Evolutionary conservation across 495 filamentous ascomycete genomes (phyloP).

Genomic region (Articulospora tetracladia): DNA sequence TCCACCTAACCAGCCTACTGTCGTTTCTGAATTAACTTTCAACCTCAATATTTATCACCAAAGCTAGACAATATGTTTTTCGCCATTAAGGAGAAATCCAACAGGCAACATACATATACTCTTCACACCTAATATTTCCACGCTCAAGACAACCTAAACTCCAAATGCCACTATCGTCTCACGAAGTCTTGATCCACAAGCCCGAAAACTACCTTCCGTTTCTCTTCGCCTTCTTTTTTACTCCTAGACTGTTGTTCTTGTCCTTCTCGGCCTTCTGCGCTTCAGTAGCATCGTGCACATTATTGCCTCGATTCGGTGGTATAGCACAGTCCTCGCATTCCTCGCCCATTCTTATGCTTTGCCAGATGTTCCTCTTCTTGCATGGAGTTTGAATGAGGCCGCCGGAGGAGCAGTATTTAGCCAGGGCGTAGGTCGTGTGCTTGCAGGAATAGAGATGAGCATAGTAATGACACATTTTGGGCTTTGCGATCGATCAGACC

Average conservation of each 20-base stretch:
- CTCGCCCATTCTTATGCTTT: conserved; percentile 23
- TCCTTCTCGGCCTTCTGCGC: background rate
- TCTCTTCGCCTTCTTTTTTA: background rate
- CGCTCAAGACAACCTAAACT: background rate
- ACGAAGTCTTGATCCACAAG: too few species aligned
- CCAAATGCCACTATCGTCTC: too few species aligned
- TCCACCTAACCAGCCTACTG: too few species aligned
- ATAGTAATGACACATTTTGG: conserved; percentile 26
- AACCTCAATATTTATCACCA: background rate
- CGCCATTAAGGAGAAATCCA: too few species aligned
- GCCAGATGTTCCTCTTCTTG: conserved; percentile 25
- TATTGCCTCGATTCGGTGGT: background rate
- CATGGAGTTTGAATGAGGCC: conserved; percentile 25
- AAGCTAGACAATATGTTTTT: too few species aligned
- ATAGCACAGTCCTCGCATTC: conserved; percentile 25
- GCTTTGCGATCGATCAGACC: background rate
- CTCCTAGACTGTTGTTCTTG: background rate
- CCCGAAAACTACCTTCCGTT: background rate
- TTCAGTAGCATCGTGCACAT: background rate
- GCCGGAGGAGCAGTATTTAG: conserved; percentile 17
- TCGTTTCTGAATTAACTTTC: background rate
- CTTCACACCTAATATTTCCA: background rate
- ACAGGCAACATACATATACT: background rate
- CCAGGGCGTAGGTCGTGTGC: conserved; percentile 22
- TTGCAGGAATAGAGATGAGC: conserved; percentile 21